Evolutionary conservation across 192 early-diverging fungal genomes (phyloP), one percentile per base, ranked within the genome.

Genomic region (Chytriomyces sp.): DNA sequence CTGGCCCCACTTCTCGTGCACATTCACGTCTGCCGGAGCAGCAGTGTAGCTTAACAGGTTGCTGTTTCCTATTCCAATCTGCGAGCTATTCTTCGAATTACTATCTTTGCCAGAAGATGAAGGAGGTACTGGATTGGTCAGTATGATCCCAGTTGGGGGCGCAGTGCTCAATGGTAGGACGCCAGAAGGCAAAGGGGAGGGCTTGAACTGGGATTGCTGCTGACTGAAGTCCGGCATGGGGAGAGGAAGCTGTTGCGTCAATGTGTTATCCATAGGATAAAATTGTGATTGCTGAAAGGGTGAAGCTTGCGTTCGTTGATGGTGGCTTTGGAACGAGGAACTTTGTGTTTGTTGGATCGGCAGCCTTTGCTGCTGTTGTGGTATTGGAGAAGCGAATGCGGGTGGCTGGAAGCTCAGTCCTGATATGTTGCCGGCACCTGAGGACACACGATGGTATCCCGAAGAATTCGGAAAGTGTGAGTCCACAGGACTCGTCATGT

Each of bases 1-100:
- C 31, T 55, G n/a, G 30, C 37, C 37, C 68, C 68, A 70, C 30
- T 59, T 70, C 41, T 70, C 68, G 26, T 26, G 28, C 2, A 49
- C 41, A 22, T 59, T 57, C 68, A 57, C 25, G 25, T 59, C 54
- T 10, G n/a, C 32, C 31, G n/a, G 44, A n/a, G 17, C 44, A n/a
- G 44, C 17, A 19, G 56, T 28, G 22, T 58, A 30, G 14, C 28
- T 58, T 3, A 25, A 17, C 3, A 58, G 28, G 28, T 32, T 58
- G 28, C 56, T 36, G 33, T 53, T 53, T 49, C 31, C 12, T n/a
- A n/a, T n/a, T n/a, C n/a, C n/a, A 44, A 66, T n/a, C 30, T 58
- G 56, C 17, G 30, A 30, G 7, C 30, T 58, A 28, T 19, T 25
- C 12, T 58, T n/a, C 7, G 22, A 58, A 58, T 58, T 28, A 14